Conservation (phyloP, 306 rosid genomes). For the Ormosia emarginata region DNA sequence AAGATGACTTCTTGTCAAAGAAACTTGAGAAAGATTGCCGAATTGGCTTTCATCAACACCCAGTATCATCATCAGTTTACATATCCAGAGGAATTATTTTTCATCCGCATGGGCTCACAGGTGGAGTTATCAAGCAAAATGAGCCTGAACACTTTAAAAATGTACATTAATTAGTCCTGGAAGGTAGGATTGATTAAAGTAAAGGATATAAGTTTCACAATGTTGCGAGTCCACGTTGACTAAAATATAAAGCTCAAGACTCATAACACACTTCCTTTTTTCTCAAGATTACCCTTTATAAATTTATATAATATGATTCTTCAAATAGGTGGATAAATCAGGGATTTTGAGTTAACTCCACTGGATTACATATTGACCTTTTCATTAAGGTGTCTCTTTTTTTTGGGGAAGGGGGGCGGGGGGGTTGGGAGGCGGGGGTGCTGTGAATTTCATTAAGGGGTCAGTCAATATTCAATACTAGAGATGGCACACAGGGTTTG, state of each 20-base stretch:
- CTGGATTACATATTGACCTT: background rate
- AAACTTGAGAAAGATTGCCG: no score
- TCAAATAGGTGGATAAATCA: background rate
- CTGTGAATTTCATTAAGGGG: constrained; percentile 1
- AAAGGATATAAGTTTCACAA: background rate
- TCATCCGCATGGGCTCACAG: background rate
- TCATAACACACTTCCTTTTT: no score
- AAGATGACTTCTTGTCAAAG: no score
- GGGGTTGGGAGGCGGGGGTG: no score
- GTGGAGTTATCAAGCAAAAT: background rate
- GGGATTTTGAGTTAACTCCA: background rate
- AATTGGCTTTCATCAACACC: background rate
- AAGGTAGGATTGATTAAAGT: background rate
- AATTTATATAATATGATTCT: background rate
- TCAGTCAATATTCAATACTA: background rate
- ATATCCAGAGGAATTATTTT: background rate
- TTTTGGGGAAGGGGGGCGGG: background rate
- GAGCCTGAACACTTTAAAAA: background rate
- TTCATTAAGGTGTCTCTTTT: background rate
- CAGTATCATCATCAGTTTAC: background rate
- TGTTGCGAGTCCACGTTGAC: no score
- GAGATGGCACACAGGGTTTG: background rate
- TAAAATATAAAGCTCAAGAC: no score
- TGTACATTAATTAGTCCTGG: background rate
- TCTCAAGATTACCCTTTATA: background rate